Evolutionary conservation across 495 filamentous ascomycete species (phyloP), one percentile per base, ranked within the genome.

Genomic region (Aspergillus sclerotioniger): DNA sequence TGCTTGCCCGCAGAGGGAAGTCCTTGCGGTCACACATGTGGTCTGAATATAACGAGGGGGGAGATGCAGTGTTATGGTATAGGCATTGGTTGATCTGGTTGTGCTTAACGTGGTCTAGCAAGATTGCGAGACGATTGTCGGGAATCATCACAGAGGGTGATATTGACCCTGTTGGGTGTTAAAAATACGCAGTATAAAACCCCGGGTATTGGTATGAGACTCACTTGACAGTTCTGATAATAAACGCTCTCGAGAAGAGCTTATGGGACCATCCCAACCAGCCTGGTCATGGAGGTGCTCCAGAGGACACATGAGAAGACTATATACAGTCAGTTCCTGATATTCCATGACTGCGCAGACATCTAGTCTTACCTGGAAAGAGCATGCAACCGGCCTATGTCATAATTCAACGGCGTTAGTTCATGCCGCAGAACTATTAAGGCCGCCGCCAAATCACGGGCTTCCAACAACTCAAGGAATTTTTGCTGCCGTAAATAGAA

Each of bases 111-210:
- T 93, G 83, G 49, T 90, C 79, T 50, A 99, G 74, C n/a, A 99
- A 72, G 25, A 83, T 77, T 8, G 90, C 91, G n/a, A 99, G 78
- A 12, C 94, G 89, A 70, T 95, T 90, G 62, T 95, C 90, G 6
- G 94, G 95, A 50, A 99, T 90, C 95, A 99, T 98, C 21, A 96
- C 89, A n/a, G 91, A 92, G 1, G 94, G 94, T 4, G 95, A 95
- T 57, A 99, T 95, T 32, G 84, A 96, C 76, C 81, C 91, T 95
- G 55, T 12, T 53, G 9, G 8, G 19, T 47, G 53, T 57, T 59
- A 62, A 53, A 43, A 2, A 52, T 45, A 8, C 15, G 7, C 7
- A 20, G 6, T 31, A 20, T 15, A 10, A 12, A 6, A 15, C 37
- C 7, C 3, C 25, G 8, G 8, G 8, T 25, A 31, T 52, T 39